Evolutionary conservation across 495 filamentous ascomycete species (phyloP), one percentile per base, ranked within the genome.

Genomic region (Penicillium egyptiacum): DNA sequence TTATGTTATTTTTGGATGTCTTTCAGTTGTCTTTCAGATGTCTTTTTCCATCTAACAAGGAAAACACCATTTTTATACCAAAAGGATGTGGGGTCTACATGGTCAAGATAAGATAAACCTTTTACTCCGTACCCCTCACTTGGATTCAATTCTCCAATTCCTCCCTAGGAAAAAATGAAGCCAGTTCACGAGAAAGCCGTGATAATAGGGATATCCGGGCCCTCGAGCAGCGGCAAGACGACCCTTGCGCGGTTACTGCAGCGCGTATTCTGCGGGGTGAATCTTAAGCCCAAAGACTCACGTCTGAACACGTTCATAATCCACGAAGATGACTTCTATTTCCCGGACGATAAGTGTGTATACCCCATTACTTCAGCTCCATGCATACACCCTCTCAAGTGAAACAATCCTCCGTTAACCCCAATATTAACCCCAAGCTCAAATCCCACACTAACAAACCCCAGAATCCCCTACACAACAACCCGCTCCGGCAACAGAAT

Each of bases 321-420:
- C 40, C 92, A 96, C 68, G 84, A 94, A 69, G 93, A 98, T 73
- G 93, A 98, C 70, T 98, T 96, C 69, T 98, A 91, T 70, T 82
- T 81, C 37, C 67, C 89, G 2, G 92, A 97, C 65, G 68, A 80
- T n/a, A 75, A 87, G 83, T 87, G 61, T 63, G 76, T 64, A 12
- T 17, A 20, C n/a, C 19, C 30, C 26, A n/a, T n/a, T 12, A 33
- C 23, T 8, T 30, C 23, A 8, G 10, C 31, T 9, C 50, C 22
- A 16, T 28, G 11, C 26, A 44, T 26, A 19, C 14, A 20, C 16
- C 31, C 31, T 33, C 30, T 33, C 9, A 12, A 33, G 11, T 11
- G n/a, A 41, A 42, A 43, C 40, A 23, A 12, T 16, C 19, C 20
- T n/a, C 9, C 42, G 0, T 30, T 30, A 30, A 30, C 22, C 33